phyloP scores from a whole-genome alignment of 1,139 yeast species.

The Debaryomycetaceae sp. region DNA sequence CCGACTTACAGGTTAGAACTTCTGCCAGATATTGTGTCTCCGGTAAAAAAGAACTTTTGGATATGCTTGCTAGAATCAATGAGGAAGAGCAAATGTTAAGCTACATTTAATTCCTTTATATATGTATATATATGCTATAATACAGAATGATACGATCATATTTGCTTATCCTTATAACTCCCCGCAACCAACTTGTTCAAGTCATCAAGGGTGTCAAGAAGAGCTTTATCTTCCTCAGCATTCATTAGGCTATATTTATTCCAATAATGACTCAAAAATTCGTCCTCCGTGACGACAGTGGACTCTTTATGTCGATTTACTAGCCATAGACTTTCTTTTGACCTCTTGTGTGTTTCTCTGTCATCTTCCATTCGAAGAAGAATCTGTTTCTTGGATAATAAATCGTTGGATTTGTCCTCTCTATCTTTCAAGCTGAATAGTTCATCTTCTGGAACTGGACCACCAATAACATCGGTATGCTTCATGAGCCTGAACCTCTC shows the following conservation, averaged over 20 bases:
- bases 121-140: neutral
- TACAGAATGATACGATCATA: conserved; percentile 9
- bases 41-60: conserved; percentile 75
- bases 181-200: conserved; percentile 48
- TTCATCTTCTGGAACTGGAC: conserved; percentile 25
- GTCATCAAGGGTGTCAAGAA: conserved; percentile 48
- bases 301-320: conserved; percentile 47
- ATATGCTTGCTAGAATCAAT: conserved; percentile 33
- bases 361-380: conserved; percentile 83
- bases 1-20: conserved; percentile 41
- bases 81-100: neutral
- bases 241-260: conserved; percentile 42
- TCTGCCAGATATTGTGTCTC: conserved; percentile 67
- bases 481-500: conserved; percentile 39
- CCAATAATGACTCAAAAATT: conserved; percentile 61
- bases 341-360: conserved; percentile 75
- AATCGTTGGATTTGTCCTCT: conserved; percentile 18
- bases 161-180: conserved; percentile 43
- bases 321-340: conserved; percentile 74
- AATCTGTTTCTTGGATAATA: conserved; percentile 51
- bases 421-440: conserved; percentile 29
- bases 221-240: conserved; percentile 42
- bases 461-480: conserved; percentile 20
- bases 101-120: neutral
- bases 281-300: conserved; percentile 43